Base-by-base conservation (phyloP, 2,329 filamentous ascomycete genomes). In the Aspergillus uvarum region DNA sequence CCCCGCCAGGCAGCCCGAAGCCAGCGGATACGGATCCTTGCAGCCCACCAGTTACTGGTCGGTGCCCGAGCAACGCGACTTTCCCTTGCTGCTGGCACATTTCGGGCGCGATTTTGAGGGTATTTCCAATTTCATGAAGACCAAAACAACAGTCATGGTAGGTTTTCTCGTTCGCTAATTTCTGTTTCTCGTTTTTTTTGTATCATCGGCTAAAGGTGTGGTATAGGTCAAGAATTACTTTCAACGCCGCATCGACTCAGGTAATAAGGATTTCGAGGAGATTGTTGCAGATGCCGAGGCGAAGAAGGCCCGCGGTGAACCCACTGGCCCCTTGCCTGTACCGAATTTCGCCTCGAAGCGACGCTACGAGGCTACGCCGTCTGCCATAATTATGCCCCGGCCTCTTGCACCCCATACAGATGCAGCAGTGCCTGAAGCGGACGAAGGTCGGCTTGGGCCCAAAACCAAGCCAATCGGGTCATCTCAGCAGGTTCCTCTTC, bases 41-140 rank as follows among this genome's bases (percentile, higher is more conserved):
- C 77, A 79, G 55, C 77, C 80, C 31, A 81, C 79, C 4, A 82
- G 80, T 59, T 82, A 82, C 67, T 82, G 80, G 80, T 82, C 80
- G 60, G 80, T 82, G 16, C 79, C 79, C 12, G 80, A 82, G 64
- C 75, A 79, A 63, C 72, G 75, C 42, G 79, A 82, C 62, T 82
- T 82, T 59, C 76, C 76, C 2, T 72, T 74, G 14, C 66, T 81
- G 47, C 67, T 82, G 42, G 74, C 72, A 16, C 77, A 81, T 64
- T 82, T 79, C 68, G 80, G 80, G 21, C 76, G 73, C 31, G 77
- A 82, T 67, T 82, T 80, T 63, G 77, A 79, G 59, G 77, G 74
- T 14, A 82, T 82, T 58, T 79, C 80, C 4, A 74, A 77, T 47
- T 78, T 77, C 52, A 81, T 82, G 80, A 82, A 80, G 64, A 80